Evolutionary conservation across 2,329 filamentous ascomycete genomes (phyloP), one percentile per base, ranked within the genome.

Genomic region (Thermoascus crustaceus): DNA sequence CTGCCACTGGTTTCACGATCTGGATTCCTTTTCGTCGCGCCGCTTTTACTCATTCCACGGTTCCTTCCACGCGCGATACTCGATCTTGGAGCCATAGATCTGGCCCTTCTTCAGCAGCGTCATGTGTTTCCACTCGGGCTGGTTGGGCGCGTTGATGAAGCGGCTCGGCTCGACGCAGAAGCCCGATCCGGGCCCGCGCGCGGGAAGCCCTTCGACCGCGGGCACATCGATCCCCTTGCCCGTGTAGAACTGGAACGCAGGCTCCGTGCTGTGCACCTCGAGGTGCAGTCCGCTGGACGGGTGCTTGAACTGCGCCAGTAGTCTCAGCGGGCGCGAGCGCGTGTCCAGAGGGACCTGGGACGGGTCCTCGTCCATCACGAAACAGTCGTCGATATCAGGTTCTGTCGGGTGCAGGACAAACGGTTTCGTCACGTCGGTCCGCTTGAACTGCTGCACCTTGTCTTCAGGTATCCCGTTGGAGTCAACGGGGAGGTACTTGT

Each of bases 181-280:
- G 0, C 83, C 89, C 29, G 80, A 77, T 32, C 86, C 75, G 3
- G 76, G 55, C 0, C 72, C 75, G 32, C 85, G 74, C 1, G 80
- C 78, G 0, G 81, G 76, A 18, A 75, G 60, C 2, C 67, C 70
- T 20, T 66, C 69, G 14, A 69, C 67, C 39, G 61, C 80, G 0
- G 84, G 81, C 8, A 94, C 81, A 49, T 91, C 68, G 46, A 93
- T 87, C 54, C 79, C 81, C 54, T 84, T 81, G 45, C 89, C 91
- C 0, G 87, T 93, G 65, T 96, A 96, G 66, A 95, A 94, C 61
- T 96, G 89, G 71, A 95, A 96, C 0, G 86, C 85, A 0, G 91
- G 91, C 68, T 96, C 89, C 0, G 89, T 96, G 67, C 85, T 91
- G 52, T 78, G 69, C 4, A 94, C 82, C 61, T 95, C 85, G 32